Base-by-base conservation (phyloP, 495 filamentous ascomycete species). In the Neurospora sp. region DNA sequence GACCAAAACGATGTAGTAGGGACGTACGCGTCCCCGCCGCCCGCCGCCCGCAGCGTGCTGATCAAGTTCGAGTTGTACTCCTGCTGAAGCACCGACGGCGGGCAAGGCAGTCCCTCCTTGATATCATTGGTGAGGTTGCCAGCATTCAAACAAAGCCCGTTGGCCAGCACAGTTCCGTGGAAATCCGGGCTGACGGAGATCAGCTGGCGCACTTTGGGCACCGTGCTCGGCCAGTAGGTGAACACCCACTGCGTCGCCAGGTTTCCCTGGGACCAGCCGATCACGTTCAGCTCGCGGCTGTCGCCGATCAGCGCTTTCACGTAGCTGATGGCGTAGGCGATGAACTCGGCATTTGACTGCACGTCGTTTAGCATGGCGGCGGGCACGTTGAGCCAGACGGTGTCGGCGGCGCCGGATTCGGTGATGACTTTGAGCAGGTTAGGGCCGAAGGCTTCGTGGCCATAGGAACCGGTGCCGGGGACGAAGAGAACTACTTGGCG, bases 221-320 rank as follows among this genome's bases (percentile, higher is more conserved):
- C 77, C 0, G 84, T 83, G 3, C 82, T 84, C 1, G 84, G 86
- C 86, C 85, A 89, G 81, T 88, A 88, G 74, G 87, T 87, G 73
- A 85, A 79, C 11, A 82, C 84, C 86, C 86, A 88, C 75, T 88
- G 86, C 1, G 81, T 79, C 71, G 84, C 74, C 18, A 88, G 75
- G 42, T 77, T 80, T 20, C 86, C 86, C 76, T 88, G 85, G 3
- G 83, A 86, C 86, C 87, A 88, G n/a, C 78, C 79, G 9, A 88
- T 77, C 11, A 85, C 78, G 12, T 81, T 76, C 8, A 85, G 79
- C 1, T 82, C 80, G 9, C 77, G 60, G 39, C 76, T 60, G 4
- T 71, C 18, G 39, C 78, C 79, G 41, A 85, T 76, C 11, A 35
- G 27, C 4, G 80, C 77, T 35, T 79, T 81, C 69, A 88, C 83